Conservation (phyloP, 1,284 basidiomycete species). For the Ceratobasidium papillatum region DNA sequence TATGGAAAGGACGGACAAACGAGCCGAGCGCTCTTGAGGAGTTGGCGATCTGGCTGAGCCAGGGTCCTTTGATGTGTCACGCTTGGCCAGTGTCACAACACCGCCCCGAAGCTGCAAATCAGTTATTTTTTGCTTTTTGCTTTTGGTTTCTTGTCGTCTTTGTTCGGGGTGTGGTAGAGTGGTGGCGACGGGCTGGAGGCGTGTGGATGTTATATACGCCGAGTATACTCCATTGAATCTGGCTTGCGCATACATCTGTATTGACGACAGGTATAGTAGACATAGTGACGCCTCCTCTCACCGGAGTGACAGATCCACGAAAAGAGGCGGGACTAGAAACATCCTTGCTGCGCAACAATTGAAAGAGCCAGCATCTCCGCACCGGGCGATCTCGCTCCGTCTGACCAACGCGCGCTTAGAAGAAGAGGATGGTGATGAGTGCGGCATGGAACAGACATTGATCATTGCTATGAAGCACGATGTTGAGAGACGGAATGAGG, state of each 20-base stretch:
- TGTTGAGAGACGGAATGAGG: no score
- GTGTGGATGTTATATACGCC: no score
- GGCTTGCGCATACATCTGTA: no score
- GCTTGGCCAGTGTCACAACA: slow-evolving; percentile 8
- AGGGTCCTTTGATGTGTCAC: slow-evolving; percentile 30
- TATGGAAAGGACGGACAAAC: background rate
- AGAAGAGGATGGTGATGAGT: background rate
- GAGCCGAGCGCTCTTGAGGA: slow-evolving; percentile 27
- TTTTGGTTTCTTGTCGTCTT: no score
- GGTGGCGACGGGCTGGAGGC: no score
- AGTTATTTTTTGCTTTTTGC: no score
- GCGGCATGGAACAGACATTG: background rate
- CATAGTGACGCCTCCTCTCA: no score
- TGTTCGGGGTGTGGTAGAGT: no score
- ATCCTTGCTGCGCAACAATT: background rate
- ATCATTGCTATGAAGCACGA: no score
- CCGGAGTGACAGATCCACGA: background rate
- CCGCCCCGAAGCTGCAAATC: background rate
- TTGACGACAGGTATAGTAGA: no score
- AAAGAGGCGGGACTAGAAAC: background rate
- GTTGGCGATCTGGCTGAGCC: slow-evolving; percentile 18
- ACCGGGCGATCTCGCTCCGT: slow-evolving; percentile 13
- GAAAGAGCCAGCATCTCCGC: background rate
- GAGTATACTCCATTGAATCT: no score
- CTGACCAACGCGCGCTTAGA: background rate